A percentile compares a stretch with the other conserved stretches of the same genome.
Conservation (phyloP, 345 rosid genomes). For the Physaria fendleri region DNA sequence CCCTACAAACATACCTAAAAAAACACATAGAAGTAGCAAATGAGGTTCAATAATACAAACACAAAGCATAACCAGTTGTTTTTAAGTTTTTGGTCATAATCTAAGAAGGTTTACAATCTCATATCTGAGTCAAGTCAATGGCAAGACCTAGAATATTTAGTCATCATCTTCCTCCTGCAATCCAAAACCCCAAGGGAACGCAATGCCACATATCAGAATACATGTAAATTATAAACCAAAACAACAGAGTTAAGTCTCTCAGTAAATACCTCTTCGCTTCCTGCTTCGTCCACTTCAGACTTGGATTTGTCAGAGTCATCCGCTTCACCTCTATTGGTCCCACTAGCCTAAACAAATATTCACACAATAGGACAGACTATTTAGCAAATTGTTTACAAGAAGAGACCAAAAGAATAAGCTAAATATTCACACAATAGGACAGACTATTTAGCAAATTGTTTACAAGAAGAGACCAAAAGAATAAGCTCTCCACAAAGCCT, state of each 20-base stretch:
- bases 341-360: conserved; percentile 38
- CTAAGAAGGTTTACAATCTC: conserved; percentile 25
- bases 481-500: background rate
- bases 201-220: background rate
- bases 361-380: background rate
- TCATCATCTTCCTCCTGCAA: conserved; percentile 61
- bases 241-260: background rate
- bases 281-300: conserved; percentile 67
- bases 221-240: background rate
- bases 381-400: background rate
- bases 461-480: background rate
- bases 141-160: conserved; percentile 15
- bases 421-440: background rate
- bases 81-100: conserved; percentile 11
- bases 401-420: background rate
- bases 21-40: conserved; percentile 7
- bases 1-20: conserved; percentile 18
- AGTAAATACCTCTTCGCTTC: conserved; percentile 46
- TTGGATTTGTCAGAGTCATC: conserved; percentile 77
- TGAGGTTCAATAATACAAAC: conserved; percentile 18
- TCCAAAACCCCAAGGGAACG: background rate
- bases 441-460: background rate
- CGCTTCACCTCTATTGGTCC: conserved; percentile 39
- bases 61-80: conserved; percentile 21
- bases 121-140: conserved; percentile 29